Evolutionary conservation across 2,329 filamentous ascomycete species (phyloP).

Genomic region (Amylocarpus encephaloides): DNA sequence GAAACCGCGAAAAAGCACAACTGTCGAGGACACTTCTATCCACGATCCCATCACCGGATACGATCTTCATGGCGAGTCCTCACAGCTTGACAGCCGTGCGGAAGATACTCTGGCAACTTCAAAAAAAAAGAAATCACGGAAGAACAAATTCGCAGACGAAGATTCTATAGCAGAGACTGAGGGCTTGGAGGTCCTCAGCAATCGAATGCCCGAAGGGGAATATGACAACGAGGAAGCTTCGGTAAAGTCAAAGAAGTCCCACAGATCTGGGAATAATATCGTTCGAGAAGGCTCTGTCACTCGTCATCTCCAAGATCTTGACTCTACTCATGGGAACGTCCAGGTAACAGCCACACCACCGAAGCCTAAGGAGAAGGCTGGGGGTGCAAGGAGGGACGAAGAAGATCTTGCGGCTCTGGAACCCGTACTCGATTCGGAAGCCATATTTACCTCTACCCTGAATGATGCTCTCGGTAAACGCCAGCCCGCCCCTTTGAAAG

Average conservation of each 20-base stretch:
- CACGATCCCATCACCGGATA: no score
- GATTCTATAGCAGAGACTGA: not conserved
- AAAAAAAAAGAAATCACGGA: not conserved
- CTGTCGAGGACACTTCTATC: no score
- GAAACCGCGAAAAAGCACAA: slow-evolving; percentile 32
- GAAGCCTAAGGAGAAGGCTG: not conserved
- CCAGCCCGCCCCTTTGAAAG: not conserved
- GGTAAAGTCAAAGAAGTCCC: not conserved
- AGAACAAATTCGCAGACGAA: not conserved
- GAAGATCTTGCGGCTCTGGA: slow-evolving; percentile 1
- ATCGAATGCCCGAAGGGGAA: no score
- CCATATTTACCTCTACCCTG: no score
- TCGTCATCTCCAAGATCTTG: not conserved
- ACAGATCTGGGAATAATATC: not conserved
- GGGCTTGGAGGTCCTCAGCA: not conserved
- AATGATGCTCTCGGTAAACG: slow-evolving; percentile 19
- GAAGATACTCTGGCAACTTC: no score
- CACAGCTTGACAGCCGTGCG: no score
- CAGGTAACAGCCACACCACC: not conserved
- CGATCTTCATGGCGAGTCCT: no score
- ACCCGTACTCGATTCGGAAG: no score
- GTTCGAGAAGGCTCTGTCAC: not conserved
- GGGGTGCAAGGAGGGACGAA: not conserved
- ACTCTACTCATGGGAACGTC: not conserved
- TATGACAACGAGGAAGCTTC: not conserved